A percentile compares a stretch with the other conserved stretches of the same genome.
phyloP scores from a whole-genome alignment of 768 basidiomycete genomes.

The Megacollybia marginata region DNA sequence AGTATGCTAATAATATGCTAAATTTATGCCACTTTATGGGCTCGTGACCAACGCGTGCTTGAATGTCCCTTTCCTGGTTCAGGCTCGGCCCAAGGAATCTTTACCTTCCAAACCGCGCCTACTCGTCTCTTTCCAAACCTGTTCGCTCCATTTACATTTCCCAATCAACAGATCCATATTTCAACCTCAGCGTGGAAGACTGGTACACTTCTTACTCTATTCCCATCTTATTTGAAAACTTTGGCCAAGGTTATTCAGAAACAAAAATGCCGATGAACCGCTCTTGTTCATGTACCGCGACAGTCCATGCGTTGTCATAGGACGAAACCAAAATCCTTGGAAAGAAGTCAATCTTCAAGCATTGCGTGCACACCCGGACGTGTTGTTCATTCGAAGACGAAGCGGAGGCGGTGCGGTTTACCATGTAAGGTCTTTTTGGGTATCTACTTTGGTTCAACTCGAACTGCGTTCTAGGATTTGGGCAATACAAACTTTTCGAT shows the following conservation, averaged over 20 bases:
- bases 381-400: constrained; percentile 77
- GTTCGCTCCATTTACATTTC: constrained; percentile 63
- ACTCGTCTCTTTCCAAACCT: neutral
- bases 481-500: constrained; percentile 98
- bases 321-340: constrained; percentile 98
- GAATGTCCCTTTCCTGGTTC: too few species aligned
- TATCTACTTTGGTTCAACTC: neutral
- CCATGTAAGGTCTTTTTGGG: constrained; percentile 54
- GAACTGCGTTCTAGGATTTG: constrained; percentile 55
- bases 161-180: constrained; percentile 72
- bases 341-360: constrained; percentile 82
- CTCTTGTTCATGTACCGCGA: constrained; percentile 86
- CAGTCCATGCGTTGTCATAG: constrained; percentile 84
- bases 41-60: too few species aligned
- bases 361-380: constrained; percentile 35
- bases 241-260: constrained; percentile 66
- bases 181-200: constrained; percentile 88
- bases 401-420: constrained; percentile 97
- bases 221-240: neutral
- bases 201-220: constrained; percentile 59
- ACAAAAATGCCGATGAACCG: constrained; percentile 57
- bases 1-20: too few species aligned
- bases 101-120: too few species aligned
- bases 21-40: too few species aligned
- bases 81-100: too few species aligned